A percentile compares a stretch with the other conserved stretches of the same genome.
These are phyloP conservation scores for Plasmopara viticola DNA, from an alignment of 352 stramenopile genomes.

Conservation along the genomic window DNA sequence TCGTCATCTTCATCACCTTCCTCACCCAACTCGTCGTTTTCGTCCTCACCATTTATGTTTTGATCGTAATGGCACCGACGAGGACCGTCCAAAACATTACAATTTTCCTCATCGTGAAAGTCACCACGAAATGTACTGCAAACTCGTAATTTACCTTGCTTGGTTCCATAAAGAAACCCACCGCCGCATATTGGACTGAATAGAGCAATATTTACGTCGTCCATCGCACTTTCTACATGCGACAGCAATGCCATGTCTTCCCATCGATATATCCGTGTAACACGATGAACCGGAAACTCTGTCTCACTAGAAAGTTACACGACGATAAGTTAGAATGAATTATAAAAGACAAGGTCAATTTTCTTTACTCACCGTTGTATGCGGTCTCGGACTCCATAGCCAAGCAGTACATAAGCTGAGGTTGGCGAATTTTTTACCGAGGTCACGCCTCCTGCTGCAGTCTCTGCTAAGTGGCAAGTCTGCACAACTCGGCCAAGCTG, in stretches of 20 bases:
- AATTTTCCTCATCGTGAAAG: slow-evolving; percentile 74
- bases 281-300: slow-evolving; percentile 76
- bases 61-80: slow-evolving; percentile 60
- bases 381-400: slow-evolving; percentile 80
- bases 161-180: slow-evolving; percentile 98
- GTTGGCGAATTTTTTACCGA: slow-evolving; percentile 88
- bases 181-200: slow-evolving; percentile 96
- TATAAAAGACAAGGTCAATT: neutral
- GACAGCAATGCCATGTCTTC: slow-evolving; percentile 85
- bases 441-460: slow-evolving; percentile 75
- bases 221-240: slow-evolving; percentile 83
- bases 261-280: slow-evolving; percentile 86
- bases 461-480: slow-evolving; percentile 75
- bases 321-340: neutral
- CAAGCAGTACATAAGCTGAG: slow-evolving; percentile 78
- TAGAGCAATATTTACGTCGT: slow-evolving; percentile 98
- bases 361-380: slow-evolving; percentile 54
- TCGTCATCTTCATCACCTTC: slow-evolving; percentile 43
- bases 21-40: slow-evolving; percentile 42
- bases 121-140: slow-evolving; percentile 71
- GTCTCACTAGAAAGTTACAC: slow-evolving; percentile 41
- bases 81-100: slow-evolving; percentile 67
- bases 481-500: slow-evolving; percentile 75
- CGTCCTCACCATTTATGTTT: slow-evolving; percentile 40
- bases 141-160: slow-evolving; percentile 92